These are phyloP conservation scores for Calcarisporium arbuscula DNA, from an alignment of 2,329 filamentous ascomycete species.

Conservation along the genomic window DNA sequence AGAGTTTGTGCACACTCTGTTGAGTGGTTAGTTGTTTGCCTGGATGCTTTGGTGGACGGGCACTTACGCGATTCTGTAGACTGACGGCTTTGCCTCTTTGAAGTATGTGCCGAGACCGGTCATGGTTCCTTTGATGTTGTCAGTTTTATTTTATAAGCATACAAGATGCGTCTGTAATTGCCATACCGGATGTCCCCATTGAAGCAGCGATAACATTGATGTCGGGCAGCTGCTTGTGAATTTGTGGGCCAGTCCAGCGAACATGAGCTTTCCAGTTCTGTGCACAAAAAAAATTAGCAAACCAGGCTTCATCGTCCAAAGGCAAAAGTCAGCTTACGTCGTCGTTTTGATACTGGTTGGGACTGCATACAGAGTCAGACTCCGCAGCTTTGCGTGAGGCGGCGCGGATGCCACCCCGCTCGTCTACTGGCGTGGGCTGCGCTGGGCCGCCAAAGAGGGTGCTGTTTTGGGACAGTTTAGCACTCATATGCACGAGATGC, in stretches of 20 bases:
- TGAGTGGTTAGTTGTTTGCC: background rate
- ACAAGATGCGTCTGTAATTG: too few species aligned
- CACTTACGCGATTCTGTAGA: background rate
- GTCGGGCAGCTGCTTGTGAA: constrained; percentile 47
- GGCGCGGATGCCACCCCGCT: constrained; percentile 45
- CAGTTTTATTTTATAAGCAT: too few species aligned
- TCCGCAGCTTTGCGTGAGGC: constrained; percentile 35
- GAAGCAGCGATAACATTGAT: constrained; percentile 50
- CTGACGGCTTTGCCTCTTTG: background rate
- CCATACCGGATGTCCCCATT: constrained; percentile 49
- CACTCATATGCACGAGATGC: too few species aligned
- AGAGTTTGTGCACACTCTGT: background rate
- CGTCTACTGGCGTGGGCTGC: constrained; percentile 48
- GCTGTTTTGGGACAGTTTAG: too few species aligned
- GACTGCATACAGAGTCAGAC: constrained; percentile 40
- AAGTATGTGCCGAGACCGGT: background rate
- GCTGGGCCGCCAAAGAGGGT: constrained; percentile 54
- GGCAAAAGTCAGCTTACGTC: constrained; percentile 16
- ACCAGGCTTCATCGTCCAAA: background rate
- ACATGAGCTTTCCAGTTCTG: constrained; percentile 49
- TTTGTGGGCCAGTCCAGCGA: constrained; percentile 54
- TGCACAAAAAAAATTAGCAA: background rate
- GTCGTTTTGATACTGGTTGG: constrained; percentile 53
- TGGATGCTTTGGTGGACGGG: background rate
- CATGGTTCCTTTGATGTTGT: constrained; percentile 24